Percentiles rank a stretch among this genome's conserved stretches.
Conservation (phyloP, 116 monocot species). For the Papilionanthe hybrid region DNA sequence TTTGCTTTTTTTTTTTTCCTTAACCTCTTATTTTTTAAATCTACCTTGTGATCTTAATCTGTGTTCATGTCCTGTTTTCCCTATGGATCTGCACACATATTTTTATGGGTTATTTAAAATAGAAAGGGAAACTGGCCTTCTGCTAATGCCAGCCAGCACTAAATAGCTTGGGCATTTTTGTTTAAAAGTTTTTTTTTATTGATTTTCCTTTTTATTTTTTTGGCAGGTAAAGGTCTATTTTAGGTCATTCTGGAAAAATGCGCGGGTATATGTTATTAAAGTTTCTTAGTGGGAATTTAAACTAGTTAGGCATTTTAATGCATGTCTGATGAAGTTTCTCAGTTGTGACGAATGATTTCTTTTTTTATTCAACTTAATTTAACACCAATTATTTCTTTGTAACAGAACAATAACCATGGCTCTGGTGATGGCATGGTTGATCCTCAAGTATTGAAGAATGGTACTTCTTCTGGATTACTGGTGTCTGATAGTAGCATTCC, state of each 20-base stretch:
- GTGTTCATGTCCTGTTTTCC: neutral
- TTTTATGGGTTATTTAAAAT: neutral
- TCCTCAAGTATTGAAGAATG: slow-evolving; percentile 43
- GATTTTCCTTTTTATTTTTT: slow-evolving; percentile 12
- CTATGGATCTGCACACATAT: neutral
- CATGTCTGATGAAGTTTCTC: neutral
- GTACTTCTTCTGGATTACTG: slow-evolving; percentile 32
- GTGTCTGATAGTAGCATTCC: slow-evolving; percentile 44
- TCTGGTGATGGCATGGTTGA: slow-evolving; percentile 37
- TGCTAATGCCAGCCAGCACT: neutral
- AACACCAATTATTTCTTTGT: neutral
- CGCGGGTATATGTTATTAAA: slow-evolving; percentile 11
- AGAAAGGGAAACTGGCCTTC: neutral
- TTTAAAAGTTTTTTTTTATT: slow-evolving; percentile 13
- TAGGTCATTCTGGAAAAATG: slow-evolving; percentile 50
- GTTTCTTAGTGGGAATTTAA: slow-evolving; percentile 3
- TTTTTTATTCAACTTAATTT: neutral
- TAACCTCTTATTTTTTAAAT: neutral
- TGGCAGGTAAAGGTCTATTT: slow-evolving; percentile 55
- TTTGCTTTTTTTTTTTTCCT: neutral
- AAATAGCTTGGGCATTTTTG: neutral
- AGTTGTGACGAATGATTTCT: neutral
- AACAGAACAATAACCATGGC: slow-evolving; percentile 52
- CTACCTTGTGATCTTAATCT: neutral
- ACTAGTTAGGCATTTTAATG: slow-evolving; percentile 10